Conservation (phyloP, 225 moss, liverwort and hornwort species). For the Polytrichum formosum region DNA sequence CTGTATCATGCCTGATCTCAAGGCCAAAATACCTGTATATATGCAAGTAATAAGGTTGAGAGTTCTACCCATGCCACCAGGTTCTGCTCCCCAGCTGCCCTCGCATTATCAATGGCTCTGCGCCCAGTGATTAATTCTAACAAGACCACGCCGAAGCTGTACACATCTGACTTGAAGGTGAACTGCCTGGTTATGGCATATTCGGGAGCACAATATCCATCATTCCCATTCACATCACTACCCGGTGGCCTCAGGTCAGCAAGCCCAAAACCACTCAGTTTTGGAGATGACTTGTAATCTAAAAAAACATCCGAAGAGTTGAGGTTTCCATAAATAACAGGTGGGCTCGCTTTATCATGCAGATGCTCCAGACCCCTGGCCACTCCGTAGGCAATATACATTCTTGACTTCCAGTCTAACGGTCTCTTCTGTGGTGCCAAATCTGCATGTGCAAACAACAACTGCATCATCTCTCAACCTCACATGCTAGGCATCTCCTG, state of each 20-base stretch:
- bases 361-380: conserved; percentile 93
- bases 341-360: conserved; percentile 97
- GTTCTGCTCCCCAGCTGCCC: conserved; percentile 95
- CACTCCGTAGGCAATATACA: conserved; percentile 98
- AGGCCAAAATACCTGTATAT: too few relatives aligned
- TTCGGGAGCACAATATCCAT: conserved; percentile 98
- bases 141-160: conserved; percentile 97
- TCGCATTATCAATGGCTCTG: conserved; percentile 91
- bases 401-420: conserved; percentile 84
- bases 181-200: conserved; percentile 98
- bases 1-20: too few relatives aligned
- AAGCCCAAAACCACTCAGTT: conserved; percentile 91
- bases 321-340: conserved; percentile 94
- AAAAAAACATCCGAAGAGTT: conserved; percentile 92
- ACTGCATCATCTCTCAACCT: too few relatives aligned
- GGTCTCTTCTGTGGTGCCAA: conserved; percentile 10
- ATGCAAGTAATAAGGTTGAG: not conserved
- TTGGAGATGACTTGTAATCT: conserved; percentile 91
- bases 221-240: conserved; percentile 96
- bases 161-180: conserved; percentile 99
- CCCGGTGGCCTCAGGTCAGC: conserved; percentile 94
- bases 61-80: conserved; percentile 86
- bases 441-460: conserved; percentile 46
- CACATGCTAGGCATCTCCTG: not conserved
- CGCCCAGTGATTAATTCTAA: conserved; percentile 95